Evolutionary conservation across 345 rosid species (phyloP).

Genomic region (Populus deltoides): DNA sequence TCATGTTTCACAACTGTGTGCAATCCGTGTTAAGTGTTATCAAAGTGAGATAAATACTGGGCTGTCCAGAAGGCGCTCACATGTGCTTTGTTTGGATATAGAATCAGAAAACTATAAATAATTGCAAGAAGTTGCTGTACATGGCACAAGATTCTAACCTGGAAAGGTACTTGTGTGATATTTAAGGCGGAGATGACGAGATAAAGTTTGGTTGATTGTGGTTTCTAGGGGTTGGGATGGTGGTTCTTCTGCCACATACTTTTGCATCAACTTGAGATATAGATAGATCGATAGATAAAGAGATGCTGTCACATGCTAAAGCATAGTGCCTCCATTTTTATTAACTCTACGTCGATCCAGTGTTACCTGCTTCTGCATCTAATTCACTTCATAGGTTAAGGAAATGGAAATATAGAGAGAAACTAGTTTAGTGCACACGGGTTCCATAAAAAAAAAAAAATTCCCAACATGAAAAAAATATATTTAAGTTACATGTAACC

Average conservation of each 20-base stretch:
- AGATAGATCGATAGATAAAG: background rate
- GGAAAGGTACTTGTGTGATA: conserved; percentile 26
- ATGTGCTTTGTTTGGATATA: background rate
- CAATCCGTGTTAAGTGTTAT: no score
- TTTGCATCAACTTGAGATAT: conserved; percentile 7
- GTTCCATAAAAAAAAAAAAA: no score
- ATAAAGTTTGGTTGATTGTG: conserved; percentile 21
- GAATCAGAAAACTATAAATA: background rate
- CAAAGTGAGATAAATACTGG: background rate
- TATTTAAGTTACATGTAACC: no score
- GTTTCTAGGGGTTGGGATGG: conserved; percentile 13
- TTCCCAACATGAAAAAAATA: no score
- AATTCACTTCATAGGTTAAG: background rate
- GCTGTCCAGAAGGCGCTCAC: background rate
- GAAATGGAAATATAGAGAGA: background rate
- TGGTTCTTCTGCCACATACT: conserved; percentile 29
- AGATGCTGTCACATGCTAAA: background rate
- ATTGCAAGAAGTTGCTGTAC: background rate
- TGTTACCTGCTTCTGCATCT: no score
- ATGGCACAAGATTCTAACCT: background rate
- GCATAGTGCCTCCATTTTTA: background rate
- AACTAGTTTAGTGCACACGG: no score
- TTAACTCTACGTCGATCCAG: no score
- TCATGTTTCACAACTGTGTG: no score
- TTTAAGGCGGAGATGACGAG: conserved; percentile 8